Evolutionary conservation across 2,329 filamentous ascomycete species (phyloP).

Genomic region (Aspergillus sp.): DNA sequence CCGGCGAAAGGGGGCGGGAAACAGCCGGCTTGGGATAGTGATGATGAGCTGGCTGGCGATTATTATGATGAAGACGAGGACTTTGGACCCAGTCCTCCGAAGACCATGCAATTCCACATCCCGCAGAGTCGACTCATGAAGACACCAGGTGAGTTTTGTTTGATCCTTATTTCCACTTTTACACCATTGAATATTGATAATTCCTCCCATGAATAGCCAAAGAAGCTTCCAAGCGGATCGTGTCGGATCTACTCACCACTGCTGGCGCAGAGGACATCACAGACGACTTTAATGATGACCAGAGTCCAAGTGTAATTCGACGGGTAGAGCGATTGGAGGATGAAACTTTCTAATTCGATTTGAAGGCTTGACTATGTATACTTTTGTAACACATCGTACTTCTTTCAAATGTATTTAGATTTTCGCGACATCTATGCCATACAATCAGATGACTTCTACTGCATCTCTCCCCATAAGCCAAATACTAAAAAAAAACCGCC

Average conservation of each 20-base stretch:
- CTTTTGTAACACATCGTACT: no score
- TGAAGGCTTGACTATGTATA: no score
- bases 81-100: slow-evolving; percentile 79
- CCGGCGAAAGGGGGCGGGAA: slow-evolving; percentile 47
- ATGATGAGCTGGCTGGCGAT: slow-evolving; percentile 60
- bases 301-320: slow-evolving; percentile 43
- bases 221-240: slow-evolving; percentile 47
- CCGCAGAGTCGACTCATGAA: slow-evolving; percentile 46
- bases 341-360: slow-evolving; percentile 38
- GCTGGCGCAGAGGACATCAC: slow-evolving; percentile 39
- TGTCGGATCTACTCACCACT: slow-evolving; percentile 43
- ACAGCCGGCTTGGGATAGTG: slow-evolving; percentile 64
- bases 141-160: slow-evolving; percentile 38
- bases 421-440: neutral
- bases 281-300: slow-evolving; percentile 32
- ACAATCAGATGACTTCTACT: neutral
- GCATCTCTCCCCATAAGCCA: neutral
- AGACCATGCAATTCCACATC: slow-evolving; percentile 56
- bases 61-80: slow-evolving; percentile 53
- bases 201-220: slow-evolving; percentile 30
- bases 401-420: neutral
- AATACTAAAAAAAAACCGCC: neutral
- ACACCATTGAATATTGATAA: neutral
- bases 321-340: slow-evolving; percentile 38
- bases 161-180: neutral